Conservation (phyloP, 1,139 yeast genomes). For the Spencermartinsiella ligniputridi region DNA sequence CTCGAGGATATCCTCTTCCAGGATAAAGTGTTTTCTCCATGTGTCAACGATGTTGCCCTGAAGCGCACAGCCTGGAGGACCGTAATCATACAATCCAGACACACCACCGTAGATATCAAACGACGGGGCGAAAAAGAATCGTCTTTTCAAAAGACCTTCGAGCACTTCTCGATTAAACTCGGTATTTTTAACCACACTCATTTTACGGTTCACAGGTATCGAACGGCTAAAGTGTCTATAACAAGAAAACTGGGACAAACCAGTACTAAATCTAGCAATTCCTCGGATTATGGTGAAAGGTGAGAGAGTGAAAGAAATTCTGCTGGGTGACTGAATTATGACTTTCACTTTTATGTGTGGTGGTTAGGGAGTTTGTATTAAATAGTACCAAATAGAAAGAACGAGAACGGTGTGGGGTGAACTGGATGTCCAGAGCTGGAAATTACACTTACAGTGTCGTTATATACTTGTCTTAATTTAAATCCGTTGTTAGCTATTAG, state of each 20-base stretch:
- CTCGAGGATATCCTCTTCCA: slow-evolving; percentile 98
- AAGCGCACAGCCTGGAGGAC: slow-evolving; percentile 99
- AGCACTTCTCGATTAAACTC: slow-evolving; percentile 69
- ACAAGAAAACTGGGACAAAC: background rate
- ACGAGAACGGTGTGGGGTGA: too few species aligned
- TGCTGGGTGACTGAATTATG: too few species aligned
- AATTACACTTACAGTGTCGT: too few species aligned
- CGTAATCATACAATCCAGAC: slow-evolving; percentile 95
- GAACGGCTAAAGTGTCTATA: background rate
- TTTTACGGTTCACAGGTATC: background rate
- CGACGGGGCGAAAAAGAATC: slow-evolving; percentile 96
- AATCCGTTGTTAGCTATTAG: too few species aligned
- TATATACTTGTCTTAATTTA: too few species aligned
- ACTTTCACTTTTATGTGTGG: too few species aligned
- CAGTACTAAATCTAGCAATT: background rate
- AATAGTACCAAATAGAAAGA: too few species aligned
- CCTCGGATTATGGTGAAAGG: background rate
- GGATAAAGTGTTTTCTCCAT: slow-evolving; percentile 96
- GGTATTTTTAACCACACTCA: slow-evolving; percentile 1
- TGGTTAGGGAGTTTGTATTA: too few species aligned
- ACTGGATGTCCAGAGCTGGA: too few species aligned
- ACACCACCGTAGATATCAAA: slow-evolving; percentile 98
- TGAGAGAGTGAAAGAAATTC: too few species aligned
- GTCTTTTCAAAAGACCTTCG: slow-evolving; percentile 87
- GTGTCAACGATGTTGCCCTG: slow-evolving; percentile 92